Base-by-base conservation (phyloP, 495 filamentous ascomycete species). In the Collariella sp. region DNA sequence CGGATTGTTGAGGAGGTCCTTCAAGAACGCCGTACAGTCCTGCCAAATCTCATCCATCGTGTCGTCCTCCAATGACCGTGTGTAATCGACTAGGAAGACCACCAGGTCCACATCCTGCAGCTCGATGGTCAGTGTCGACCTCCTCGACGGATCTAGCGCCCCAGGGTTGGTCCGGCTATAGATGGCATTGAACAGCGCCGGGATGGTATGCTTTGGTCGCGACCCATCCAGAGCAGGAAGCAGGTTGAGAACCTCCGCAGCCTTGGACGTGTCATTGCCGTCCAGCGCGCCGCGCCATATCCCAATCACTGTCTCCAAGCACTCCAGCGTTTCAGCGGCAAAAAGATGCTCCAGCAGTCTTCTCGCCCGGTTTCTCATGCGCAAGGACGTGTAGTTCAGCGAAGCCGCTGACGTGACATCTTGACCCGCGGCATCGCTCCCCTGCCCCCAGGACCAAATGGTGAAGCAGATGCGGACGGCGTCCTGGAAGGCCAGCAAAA, bases 21-120 rank as follows among this genome's bases (percentile, higher is more conserved):
- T 84, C 40, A 97, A 67, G 68, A 99, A 99, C 0, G 84, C 81
- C 61, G 89, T 89, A 66, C 91, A 97, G 62, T 99, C 94, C 35
- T 80, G 74, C 93, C 93, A 99, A 29, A 99, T 96, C 69, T 99
- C 93, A 62, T 99, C 94, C 76, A 97, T 91, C n/a, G 93, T 86
- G 74, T 99, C 93, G 59, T 99, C 93, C 62, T 99, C 93, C 13
- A 96, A 73, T 3, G 89, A 91, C 20, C 81, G 79, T 1, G 89
- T 84, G 64, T 97, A 99, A 44, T 89, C 86, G 5, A 93, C 84
- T 50, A 97, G 69, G 64, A 97, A 99, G 18, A 83, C 80, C 9
- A 90, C 88, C 15, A 97, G 72, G 59, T 95, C 89, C 2, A 80
- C 77, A 54, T 95, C 91, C 22, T 82, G 80, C 6, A 97, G 68